Base-by-base conservation (phyloP, 371 early-diverging fungal species). In the Chytridiales sp. region DNA sequence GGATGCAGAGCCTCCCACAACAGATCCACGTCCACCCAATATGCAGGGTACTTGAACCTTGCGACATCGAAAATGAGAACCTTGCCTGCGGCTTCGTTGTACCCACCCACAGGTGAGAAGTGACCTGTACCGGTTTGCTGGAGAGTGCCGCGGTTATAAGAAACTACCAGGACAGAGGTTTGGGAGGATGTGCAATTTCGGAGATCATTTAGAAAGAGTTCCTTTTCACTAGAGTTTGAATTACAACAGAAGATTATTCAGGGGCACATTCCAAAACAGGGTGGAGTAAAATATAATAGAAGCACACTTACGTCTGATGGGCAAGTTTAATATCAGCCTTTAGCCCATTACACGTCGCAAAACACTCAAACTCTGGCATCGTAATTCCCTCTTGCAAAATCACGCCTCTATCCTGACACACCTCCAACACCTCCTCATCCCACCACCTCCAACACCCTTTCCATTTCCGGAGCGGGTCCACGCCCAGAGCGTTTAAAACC, bases 361-460 rank as follows among this genome's bases (percentile, higher is more conserved):
- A 51, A 51, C 72, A 72, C 17, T 55, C 67, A 59, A 72, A 71
- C 56, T 68, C 75, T 11, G 58, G n/a, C 27, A 74, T 22, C 4
- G 70, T 72, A 27, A 74, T 63, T 4, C 72, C 74, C 13, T 59
- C 58, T 40, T 57, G 15, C 49, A 48, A 31, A 17, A 74, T 62
- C n/a, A 60, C 60, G 15, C 55, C 63, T 11, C 67, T 32, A 8
- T 68, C 62, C 21, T 64, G 26, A 29, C 63, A 64, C 15, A 50
- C 62, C 40, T 68, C 66, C 24, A 69, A 36, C 61, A 66, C 63
- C 13, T 46, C 22, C 59, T 71, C 74, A 39, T 73, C 70, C 44
- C 53, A 73, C 69, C 69, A 73, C 30, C 73, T 52, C 73, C 73
- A 73, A n/a, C 56, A 38, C 4, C 74, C 76, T 50, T 72, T 69